Conservation (phyloP, 345 rosid species). For the Pugionium dolabratum region DNA sequence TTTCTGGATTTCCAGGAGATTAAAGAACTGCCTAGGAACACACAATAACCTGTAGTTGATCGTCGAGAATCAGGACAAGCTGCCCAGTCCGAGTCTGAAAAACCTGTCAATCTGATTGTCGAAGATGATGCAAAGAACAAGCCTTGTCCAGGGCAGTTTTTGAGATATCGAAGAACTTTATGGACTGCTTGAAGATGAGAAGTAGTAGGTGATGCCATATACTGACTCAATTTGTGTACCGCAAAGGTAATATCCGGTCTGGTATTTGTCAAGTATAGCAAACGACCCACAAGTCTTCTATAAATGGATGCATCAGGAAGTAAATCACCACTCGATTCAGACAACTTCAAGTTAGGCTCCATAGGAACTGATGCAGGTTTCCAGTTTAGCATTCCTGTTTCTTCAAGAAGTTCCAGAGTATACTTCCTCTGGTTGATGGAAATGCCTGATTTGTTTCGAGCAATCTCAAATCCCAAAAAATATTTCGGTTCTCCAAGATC, state of each 20-base stretch:
- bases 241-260: neutral
- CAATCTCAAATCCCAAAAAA: neutral
- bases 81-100: neutral
- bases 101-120: neutral
- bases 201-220: neutral
- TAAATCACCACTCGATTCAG: neutral
- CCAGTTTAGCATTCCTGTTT: neutral
- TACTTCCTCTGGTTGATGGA: neutral
- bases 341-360: neutral
- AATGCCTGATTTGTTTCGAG: neutral
- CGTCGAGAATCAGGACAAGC: neutral
- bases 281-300: neutral
- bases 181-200: neutral
- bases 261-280: neutral
- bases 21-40: neutral
- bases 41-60: neutral
- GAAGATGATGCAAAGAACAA: neutral
- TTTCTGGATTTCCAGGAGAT: neutral
- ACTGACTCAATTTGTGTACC: neutral
- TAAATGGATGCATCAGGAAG: neutral
- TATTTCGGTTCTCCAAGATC: neutral
- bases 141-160: neutral
- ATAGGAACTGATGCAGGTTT: neutral
- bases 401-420: neutral
- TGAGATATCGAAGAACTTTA: neutral